Conservation (phyloP, 805 yeast genomes). For the Ogataea paraovalis region DNA sequence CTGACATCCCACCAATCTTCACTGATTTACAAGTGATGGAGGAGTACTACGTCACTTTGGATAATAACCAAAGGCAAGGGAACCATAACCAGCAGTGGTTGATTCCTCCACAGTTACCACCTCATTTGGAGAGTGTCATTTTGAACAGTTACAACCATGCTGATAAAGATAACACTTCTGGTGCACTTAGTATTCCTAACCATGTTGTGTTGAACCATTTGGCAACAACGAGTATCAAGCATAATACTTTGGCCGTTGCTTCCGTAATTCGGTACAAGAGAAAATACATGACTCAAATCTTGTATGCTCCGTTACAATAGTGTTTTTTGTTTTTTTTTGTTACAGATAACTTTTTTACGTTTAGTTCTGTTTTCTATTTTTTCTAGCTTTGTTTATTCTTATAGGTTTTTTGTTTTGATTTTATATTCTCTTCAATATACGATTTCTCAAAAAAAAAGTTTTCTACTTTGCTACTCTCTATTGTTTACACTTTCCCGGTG, state of each 20-base stretch:
- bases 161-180: slow-evolving; percentile 76
- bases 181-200: slow-evolving; percentile 89
- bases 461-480: no score
- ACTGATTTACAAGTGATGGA: slow-evolving; percentile 87
- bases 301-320: slow-evolving; percentile 79
- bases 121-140: slow-evolving; percentile 92
- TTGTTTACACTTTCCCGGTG: no score
- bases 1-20: slow-evolving; percentile 76
- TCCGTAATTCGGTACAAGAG: slow-evolving; percentile 83
- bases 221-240: slow-evolving; percentile 94
- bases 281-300: slow-evolving; percentile 85
- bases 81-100: slow-evolving; percentile 54
- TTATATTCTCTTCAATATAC: no score
- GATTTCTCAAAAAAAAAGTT: no score
- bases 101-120: slow-evolving; percentile 95
- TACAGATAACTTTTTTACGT: background rate
- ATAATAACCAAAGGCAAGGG: slow-evolving; percentile 51
- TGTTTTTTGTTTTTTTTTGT: slow-evolving; percentile 1
- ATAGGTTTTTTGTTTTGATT: no score
- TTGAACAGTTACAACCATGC: slow-evolving; percentile 64
- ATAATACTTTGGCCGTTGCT: slow-evolving; percentile 90
- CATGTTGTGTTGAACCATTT: slow-evolving; percentile 91
- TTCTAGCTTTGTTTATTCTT: background rate
- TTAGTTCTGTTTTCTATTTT: background rate
- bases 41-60: slow-evolving; percentile 74